A percentile compares a stretch with the other conserved stretches of the same genome.
Conservation (phyloP, 495 filamentous ascomycete genomes). For the Oidiodendron maius region DNA sequence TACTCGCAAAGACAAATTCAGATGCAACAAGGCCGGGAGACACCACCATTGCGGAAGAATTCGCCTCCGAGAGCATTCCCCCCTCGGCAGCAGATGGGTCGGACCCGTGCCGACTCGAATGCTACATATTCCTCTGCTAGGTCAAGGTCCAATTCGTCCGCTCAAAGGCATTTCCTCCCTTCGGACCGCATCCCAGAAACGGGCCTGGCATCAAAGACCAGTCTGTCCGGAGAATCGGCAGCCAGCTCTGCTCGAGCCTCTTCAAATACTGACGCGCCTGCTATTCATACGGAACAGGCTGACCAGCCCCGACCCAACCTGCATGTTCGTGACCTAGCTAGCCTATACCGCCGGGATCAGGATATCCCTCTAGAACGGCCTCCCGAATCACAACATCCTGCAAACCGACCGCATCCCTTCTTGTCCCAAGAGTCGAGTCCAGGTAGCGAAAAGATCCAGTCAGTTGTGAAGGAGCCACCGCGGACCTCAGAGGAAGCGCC, state of each 20-base stretch:
- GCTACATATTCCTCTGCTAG: constrained; percentile 12
- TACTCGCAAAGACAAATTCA: constrained; percentile 77
- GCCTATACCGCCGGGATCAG: constrained; percentile 37
- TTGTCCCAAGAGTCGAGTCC: constrained; percentile 1
- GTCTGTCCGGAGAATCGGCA: constrained; percentile 31
- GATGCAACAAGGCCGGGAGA: constrained; percentile 63
- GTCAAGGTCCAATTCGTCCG: constrained; percentile 21
- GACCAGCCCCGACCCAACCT: constrained; percentile 16
- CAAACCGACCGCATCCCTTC: constrained; percentile 21
- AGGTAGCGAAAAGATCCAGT: constrained; percentile 11
- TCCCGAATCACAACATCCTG: constrained; percentile 28
- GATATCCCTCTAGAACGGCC: constrained; percentile 18
- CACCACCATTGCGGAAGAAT: constrained; percentile 26
- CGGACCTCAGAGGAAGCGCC: background rate
- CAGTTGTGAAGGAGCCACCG: too few species aligned
- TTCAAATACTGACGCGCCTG: constrained; percentile 8
- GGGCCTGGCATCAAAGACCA: constrained; percentile 5
- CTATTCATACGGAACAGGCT: constrained; percentile 25
- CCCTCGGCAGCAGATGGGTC: constrained; percentile 10
- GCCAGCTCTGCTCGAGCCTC: constrained; percentile 27
- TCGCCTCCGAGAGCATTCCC: constrained; percentile 19
- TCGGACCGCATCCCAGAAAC: constrained; percentile 10
- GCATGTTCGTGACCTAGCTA: constrained; percentile 21
- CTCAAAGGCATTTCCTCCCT: constrained; percentile 13
- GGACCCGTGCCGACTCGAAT: constrained; percentile 20